These are phyloP conservation scores for Aristolochia contorta DNA, from an alignment of 164 flowering plant species.

Conservation along the genomic window DNA sequence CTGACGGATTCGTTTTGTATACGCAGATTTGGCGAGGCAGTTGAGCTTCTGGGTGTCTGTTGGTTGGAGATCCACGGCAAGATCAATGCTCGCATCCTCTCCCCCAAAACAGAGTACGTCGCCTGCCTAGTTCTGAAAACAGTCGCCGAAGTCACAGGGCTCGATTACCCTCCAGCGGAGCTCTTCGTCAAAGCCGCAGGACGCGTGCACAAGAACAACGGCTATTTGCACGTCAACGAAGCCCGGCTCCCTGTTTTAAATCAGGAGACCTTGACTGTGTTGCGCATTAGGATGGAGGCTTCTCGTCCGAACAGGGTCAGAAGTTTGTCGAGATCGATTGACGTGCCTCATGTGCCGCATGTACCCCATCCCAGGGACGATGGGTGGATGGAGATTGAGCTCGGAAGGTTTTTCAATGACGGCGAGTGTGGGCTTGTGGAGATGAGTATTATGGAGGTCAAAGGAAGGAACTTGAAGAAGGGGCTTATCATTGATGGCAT, in stretches of 20 bases:
- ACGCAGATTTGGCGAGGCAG: conserved; percentile 35
- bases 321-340: no score
- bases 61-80: conserved; percentile 35
- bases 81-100: conserved; percentile 21
- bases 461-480: conserved; percentile 27
- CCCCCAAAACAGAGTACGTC: conserved; percentile 21
- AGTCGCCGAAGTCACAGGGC: conserved; percentile 7
- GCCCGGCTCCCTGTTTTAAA: no score
- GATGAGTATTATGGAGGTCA: conserved; percentile 26
- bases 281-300: background rate
- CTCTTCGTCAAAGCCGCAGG: conserved; percentile 11
- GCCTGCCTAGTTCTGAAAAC: conserved; percentile 26
- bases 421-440: conserved; percentile 18
- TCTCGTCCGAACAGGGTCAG: no score
- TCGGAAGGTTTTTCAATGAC: conserved; percentile 32
- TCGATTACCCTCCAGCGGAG: conserved; percentile 16
- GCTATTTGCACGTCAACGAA: background rate
- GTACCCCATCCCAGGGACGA: conserved; percentile 25
- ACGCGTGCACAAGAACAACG: background rate
- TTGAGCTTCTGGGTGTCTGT: conserved; percentile 24
- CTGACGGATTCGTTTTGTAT: background rate
- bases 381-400: conserved; percentile 45
- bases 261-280: no score
- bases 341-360: background rate
- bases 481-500: conserved; percentile 57